A percentile compares a stretch with the other conserved stretches of the same genome.
These are phyloP conservation scores for Fagus sylvatica DNA, from an alignment of 306 rosid genomes.

Conservation along the genomic window DNA sequence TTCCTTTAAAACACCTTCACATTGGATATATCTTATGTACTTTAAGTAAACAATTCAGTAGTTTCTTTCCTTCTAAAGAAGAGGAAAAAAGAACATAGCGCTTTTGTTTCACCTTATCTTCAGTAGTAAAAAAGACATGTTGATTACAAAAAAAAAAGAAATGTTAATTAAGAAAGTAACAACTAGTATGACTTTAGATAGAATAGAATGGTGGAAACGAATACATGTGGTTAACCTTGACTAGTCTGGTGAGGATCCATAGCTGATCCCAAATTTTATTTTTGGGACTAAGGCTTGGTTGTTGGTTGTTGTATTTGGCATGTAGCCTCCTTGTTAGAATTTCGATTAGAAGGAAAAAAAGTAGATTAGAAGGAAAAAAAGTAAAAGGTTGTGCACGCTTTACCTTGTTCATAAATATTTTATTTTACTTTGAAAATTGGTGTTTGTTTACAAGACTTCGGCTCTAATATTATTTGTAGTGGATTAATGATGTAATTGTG, in stretches of 20 bases:
- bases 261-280: no score
- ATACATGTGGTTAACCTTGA: no score
- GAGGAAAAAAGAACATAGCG: background rate
- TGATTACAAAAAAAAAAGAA: no score
- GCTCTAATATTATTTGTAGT: background rate
- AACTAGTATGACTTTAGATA: no score
- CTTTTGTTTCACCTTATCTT: no score
- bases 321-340: background rate
- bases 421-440: background rate
- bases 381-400: background rate
- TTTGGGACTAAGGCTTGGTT: no score
- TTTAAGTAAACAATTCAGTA: background rate
- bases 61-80: background rate
- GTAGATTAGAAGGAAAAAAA: no score
- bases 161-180: no score
- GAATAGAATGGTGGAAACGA: no score
- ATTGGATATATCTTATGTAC: background rate
- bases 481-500: background rate
- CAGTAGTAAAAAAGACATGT: no score
- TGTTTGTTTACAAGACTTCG: background rate
- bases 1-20: background rate
- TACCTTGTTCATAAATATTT: background rate
- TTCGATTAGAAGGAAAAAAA: no score
- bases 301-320: background rate
- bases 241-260: no score